Base-by-base conservation (phyloP, 495 filamentous ascomycete genomes). In the Aspergillus avenaceus region DNA sequence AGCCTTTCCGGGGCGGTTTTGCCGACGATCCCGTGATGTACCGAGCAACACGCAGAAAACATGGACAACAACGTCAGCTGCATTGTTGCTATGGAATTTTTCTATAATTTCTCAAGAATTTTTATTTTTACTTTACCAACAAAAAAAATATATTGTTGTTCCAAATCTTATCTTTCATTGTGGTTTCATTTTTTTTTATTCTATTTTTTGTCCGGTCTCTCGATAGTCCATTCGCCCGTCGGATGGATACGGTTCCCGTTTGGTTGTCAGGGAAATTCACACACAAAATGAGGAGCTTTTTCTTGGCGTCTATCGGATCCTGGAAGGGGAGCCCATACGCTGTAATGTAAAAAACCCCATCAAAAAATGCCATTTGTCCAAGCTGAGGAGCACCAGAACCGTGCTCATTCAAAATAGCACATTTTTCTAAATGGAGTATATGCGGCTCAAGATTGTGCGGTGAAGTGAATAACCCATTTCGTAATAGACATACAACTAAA, bases 21-120 rank as follows among this genome's bases (percentile, higher is more conserved):
- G 65, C 71, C 71, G 71, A 74, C 63, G 65, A 65, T 74, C 71
- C 71, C 71, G 71, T 72, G 69, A 72, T 74, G 67, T 71, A 70
- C 71, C 71, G 71, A 72, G 57, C 53, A 53, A 53, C 23, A 45
- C 48, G 27, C 34, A 16, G 41, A 38, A 50, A 41, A 23, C 8
- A 36, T 40, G 23, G 42, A 49, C 28, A 46, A 18, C 41, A 9
- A 16, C 41, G 22, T 43, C 41, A 43, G 41, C 21, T 25, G 14
- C 24, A 19, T 27, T 23, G 41, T 45, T 45, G 42, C 42, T 31
- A 25, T 25, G 26, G 9, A 5, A 9, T 2, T 19, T 18, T 18
- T n/a, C n/a, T n/a, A n/a, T n/a, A n/a, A n/a, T n/a, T n/a, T n/a
- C n/a, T n/a, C n/a, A n/a, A n/a, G n/a, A n/a, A n/a, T n/a, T 18